Evolutionary conservation across 345 rosid species (phyloP), one percentile per base, ranked within the genome.

Genomic region (Euphorbia lathyris): DNA sequence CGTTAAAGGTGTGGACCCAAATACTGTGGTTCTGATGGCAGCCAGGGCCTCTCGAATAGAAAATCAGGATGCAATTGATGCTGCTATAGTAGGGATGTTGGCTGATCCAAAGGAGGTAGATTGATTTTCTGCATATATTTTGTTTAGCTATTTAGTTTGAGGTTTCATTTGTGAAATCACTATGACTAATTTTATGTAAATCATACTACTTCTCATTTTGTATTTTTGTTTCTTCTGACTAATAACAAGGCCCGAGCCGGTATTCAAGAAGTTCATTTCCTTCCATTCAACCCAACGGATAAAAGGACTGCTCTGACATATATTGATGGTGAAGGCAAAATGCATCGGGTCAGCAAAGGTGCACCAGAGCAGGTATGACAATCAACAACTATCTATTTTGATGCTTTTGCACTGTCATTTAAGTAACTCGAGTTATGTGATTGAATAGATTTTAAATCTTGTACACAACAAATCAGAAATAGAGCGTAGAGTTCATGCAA

Each of bases 91-190:
- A 7, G 90, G 88, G 27, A 84, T 82, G 84, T 65, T 87, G 74
- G 90, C 86, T 40, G 92, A 87, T 80, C 90, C 92, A 27, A 86
- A 83, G 68, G 90, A 84, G 92, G 90, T 83, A 82, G 23, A 26
- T 65, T 22, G 26, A 9, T 20, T 61, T 38, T 20, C 11, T 20
- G 17, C 26, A 36, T 38, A 61, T 12, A 61, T 9, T 55, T 23
- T 55, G 26, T 23, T 58, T 48, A 43, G 36, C 47, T n/a, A n/a
- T n/a, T n/a, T 22, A 53, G 27, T 40, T 11, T 30, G 38, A 22
- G 22, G 9, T 55, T 61, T 32, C 29, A 48, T n/a, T 43, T 51
- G n/a, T 10, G 22, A 50, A 10, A 9, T 23, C 67, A 16, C 2
- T 72, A 0, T 10, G 23, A n/a, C n/a, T n/a, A n/a, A n/a, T n/a